These are phyloP conservation scores for Phlyctochytrium arcticum DNA, from an alignment of 192 early-diverging fungal species.

Conservation along the genomic window DNA sequence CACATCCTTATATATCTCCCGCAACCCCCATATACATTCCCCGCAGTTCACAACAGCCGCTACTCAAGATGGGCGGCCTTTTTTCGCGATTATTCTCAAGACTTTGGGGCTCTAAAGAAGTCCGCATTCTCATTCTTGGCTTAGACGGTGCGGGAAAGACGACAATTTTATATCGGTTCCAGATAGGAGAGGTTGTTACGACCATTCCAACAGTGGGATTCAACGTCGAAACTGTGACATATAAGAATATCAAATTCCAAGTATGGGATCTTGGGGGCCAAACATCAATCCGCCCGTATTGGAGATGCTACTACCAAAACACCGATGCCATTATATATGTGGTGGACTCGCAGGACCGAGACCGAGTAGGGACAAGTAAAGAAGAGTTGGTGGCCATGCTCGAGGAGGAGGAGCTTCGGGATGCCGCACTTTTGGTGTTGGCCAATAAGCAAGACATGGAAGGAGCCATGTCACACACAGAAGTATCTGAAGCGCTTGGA, in stretches of 20 bases:
- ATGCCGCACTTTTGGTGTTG: slow-evolving; percentile 85
- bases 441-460: slow-evolving; percentile 99
- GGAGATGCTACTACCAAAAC: slow-evolving; percentile 99
- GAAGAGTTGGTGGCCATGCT: slow-evolving; percentile 93
- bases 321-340: slow-evolving; percentile 99
- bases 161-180: slow-evolving; percentile 92
- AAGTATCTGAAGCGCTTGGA: slow-evolving; percentile 83
- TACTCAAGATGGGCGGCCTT: slow-evolving; percentile 63
- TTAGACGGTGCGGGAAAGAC: slow-evolving; percentile 97
- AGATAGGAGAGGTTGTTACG: slow-evolving; percentile 95
- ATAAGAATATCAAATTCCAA: slow-evolving; percentile 99
- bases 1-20: too few relatives aligned
- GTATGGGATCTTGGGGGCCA: slow-evolving; percentile 97
- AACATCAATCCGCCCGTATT: slow-evolving; percentile 88
- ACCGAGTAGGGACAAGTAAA: slow-evolving; percentile 79
- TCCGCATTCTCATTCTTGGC: slow-evolving; percentile 94
- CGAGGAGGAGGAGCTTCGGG: slow-evolving; percentile 89
- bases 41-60: too few relatives aligned
- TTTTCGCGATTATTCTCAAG: slow-evolving; percentile 71
- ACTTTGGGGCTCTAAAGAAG: slow-evolving; percentile 91
- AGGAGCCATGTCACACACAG: slow-evolving; percentile 83
- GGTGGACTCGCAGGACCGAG: slow-evolving; percentile 88
- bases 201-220: slow-evolving; percentile 90
- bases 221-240: slow-evolving; percentile 87
- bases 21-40: too few relatives aligned